phyloP scores from a whole-genome alignment of 1,139 yeast genomes.

The Meyerozyma athensensis region DNA sequence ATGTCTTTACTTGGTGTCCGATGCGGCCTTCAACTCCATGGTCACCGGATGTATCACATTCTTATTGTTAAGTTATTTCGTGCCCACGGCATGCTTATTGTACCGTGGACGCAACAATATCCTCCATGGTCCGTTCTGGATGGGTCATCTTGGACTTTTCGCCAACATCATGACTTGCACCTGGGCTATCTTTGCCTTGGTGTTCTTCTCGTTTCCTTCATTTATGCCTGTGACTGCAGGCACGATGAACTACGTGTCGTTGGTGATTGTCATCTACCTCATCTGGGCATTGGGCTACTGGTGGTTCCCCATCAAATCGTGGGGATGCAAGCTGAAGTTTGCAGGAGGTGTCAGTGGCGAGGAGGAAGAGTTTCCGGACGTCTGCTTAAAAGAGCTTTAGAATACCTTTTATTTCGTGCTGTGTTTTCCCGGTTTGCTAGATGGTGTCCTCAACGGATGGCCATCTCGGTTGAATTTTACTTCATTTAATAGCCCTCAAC shows the following conservation, averaged over 20 bases:
- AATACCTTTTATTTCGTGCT: constrained; percentile 7
- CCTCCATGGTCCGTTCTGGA: constrained; percentile 60
- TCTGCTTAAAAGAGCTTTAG: constrained; percentile 27
- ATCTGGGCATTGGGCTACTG: constrained; percentile 54
- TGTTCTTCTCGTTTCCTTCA: constrained; percentile 66
- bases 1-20: constrained; percentile 48
- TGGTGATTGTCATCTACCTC: constrained; percentile 53
- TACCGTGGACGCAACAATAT: constrained; percentile 55
- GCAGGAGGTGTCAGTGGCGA: constrained; percentile 42
- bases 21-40: constrained; percentile 53
- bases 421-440: constrained; percentile 4
- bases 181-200: constrained; percentile 59
- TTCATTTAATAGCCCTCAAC: neutral
- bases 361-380: constrained; percentile 47
- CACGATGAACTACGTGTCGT: constrained; percentile 70
- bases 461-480: constrained; percentile 2
- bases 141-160: constrained; percentile 54
- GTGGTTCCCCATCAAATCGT: constrained; percentile 44
- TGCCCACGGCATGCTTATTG: constrained; percentile 51
- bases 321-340: constrained; percentile 35
- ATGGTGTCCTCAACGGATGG: neutral
- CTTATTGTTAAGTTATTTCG: constrained; percentile 43
- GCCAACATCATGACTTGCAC: constrained; percentile 50
- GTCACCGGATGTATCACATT: constrained; percentile 54
- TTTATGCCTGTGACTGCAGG: constrained; percentile 57